A percentile compares a stretch with the other conserved stretches of the same genome.
Conservation (phyloP, 73 alveolate genomes). For the Paramecium bursaria region DNA sequence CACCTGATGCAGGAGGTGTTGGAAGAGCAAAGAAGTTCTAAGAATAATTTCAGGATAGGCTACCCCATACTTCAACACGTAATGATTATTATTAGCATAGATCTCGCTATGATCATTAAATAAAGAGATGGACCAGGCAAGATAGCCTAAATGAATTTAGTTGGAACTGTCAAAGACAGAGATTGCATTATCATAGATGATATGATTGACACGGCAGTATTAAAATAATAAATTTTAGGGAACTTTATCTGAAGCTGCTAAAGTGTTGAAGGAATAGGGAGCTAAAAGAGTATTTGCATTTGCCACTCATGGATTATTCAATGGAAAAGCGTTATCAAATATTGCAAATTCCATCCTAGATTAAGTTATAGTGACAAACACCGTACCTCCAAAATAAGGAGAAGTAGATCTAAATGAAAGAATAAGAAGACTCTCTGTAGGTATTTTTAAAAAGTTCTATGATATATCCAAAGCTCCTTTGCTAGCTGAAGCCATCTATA, state of each 20-base stretch:
- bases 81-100: slow-evolving; percentile 60
- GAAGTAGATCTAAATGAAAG: slow-evolving; percentile 58
- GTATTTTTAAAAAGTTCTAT: not conserved
- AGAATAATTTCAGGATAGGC: slow-evolving; percentile 65
- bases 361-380: slow-evolving; percentile 87
- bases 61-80: slow-evolving; percentile 50
- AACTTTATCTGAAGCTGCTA: slow-evolving; percentile 94
- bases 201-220: slow-evolving; percentile 90
- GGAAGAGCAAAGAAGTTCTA: slow-evolving; percentile 86
- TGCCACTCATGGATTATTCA: slow-evolving; percentile 95
- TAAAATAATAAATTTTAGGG: slow-evolving; percentile 70
- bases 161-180: slow-evolving; percentile 86
- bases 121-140: slow-evolving; percentile 86
- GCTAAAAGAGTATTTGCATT: slow-evolving; percentile 93
- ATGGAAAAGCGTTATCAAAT: slow-evolving; percentile 86
- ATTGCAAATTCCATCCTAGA: slow-evolving; percentile 82
- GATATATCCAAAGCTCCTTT: slow-evolving; percentile 45
- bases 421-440: slow-evolving; percentile 68
- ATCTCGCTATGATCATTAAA: slow-evolving; percentile 88
- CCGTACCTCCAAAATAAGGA: slow-evolving; percentile 76
- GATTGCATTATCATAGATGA: slow-evolving; percentile 89
- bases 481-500: slow-evolving; percentile 71
- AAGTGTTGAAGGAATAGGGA: slow-evolving; percentile 81
- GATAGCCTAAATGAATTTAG: slow-evolving; percentile 81
- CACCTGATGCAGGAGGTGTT: slow-evolving; percentile 98